Conservation (phyloP, 768 basidiomycete genomes). For the Russula earlei region DNA sequence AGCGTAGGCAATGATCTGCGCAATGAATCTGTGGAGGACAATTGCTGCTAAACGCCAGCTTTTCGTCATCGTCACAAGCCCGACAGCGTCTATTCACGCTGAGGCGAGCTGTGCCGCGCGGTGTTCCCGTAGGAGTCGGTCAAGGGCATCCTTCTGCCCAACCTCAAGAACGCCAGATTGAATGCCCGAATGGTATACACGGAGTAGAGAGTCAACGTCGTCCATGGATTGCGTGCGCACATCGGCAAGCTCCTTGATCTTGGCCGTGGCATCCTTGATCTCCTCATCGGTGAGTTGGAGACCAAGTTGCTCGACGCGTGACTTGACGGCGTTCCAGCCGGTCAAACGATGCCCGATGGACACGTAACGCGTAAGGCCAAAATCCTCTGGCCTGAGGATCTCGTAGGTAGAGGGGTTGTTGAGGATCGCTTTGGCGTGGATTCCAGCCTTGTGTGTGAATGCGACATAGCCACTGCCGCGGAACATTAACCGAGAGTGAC, state of each 20-base stretch:
- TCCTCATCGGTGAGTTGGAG: conserved; percentile 85
- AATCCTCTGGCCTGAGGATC: conserved; percentile 98
- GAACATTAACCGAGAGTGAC: background rate
- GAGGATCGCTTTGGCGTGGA: conserved; percentile 98
- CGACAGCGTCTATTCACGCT: background rate
- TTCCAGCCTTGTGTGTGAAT: conserved; percentile 99
- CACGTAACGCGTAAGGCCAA: conserved; percentile 94
- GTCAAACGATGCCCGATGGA: conserved; percentile 96
- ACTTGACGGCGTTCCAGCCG: conserved; percentile 99
- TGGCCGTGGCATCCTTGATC: conserved; percentile 97
- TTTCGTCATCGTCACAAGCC: background rate
- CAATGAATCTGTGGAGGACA: background rate
- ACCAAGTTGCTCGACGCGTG: conserved; percentile 94
- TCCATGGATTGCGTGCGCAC: conserved; percentile 98
- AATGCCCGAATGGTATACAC: conserved; percentile 92
- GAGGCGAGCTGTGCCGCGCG: conserved; percentile 30
- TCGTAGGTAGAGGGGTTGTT: conserved; percentile 99
- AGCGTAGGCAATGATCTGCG: background rate
- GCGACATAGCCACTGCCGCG: conserved; percentile 85
- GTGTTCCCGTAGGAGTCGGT: conserved; percentile 77
- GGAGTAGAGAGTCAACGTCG: conserved; percentile 93
- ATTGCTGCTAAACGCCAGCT: conserved; percentile 2
- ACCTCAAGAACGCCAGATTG: conserved; percentile 85
- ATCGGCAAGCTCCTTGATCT: conserved; percentile 99
- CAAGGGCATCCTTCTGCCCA: conserved; percentile 88